Conservation (phyloP, 306 rosid genomes). For the Chamaecrista fasciculata region DNA sequence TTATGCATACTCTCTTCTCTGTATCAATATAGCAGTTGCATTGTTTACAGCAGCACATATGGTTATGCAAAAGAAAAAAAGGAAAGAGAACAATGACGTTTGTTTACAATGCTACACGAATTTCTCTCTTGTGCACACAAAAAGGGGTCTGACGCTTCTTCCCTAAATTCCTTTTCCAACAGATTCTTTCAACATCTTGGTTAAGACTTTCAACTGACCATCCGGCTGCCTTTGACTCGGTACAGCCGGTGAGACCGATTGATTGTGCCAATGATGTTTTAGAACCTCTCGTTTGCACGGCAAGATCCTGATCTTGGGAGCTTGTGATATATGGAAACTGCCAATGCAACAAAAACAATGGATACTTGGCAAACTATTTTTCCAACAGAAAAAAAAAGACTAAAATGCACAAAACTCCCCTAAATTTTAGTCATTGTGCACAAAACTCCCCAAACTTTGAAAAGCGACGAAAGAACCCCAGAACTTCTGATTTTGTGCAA, state of each 20-base stretch:
- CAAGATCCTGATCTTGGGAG: constrained; percentile 32
- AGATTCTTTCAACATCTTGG: constrained; percentile 56
- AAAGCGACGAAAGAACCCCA: no score
- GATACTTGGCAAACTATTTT: no score
- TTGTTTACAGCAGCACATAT: constrained; percentile 12
- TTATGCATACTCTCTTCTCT: constrained; percentile 47
- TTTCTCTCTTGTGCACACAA: constrained; percentile 66
- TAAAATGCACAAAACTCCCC: no score
- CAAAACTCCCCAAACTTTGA: no score
- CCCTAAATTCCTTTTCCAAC: constrained; percentile 62
- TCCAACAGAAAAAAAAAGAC: no score
- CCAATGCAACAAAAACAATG: constrained; percentile 28
- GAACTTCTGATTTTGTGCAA: no score
- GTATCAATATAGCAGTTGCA: constrained; percentile 8
- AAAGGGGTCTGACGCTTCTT: constrained; percentile 48
- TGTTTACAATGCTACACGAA: constrained; percentile 55
- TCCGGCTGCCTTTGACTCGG: constrained; percentile 59
- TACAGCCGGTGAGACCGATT: constrained; percentile 62
- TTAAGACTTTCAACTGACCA: constrained; percentile 54
- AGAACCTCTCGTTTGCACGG: constrained; percentile 41
- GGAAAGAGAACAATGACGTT: constrained; percentile 27
- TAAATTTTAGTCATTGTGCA: no score
- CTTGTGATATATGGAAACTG: constrained; percentile 69
- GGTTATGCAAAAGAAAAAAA: constrained; percentile 15
- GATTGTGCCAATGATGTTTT: constrained; percentile 37